A percentile compares a stretch with the other conserved stretches of the same genome.
Conservation (phyloP, 805 yeast species). For the Blastobotrys attinorum region DNA sequence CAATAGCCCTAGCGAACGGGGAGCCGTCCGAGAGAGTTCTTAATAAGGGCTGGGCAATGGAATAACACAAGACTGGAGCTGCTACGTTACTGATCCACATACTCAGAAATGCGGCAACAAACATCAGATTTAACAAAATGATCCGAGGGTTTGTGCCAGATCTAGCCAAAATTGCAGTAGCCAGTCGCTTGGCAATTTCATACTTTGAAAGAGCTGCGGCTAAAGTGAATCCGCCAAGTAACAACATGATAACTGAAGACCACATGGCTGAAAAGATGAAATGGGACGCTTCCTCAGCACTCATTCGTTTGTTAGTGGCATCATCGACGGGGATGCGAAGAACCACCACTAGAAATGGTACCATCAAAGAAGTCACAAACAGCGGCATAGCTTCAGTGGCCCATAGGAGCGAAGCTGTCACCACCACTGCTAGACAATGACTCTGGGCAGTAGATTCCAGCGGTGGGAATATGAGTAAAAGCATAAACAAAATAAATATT, state of each 20-base stretch:
- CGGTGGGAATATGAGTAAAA: constrained; percentile 36
- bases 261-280: constrained; percentile 85
- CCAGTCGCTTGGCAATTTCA: constrained; percentile 76
- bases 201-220: constrained; percentile 93
- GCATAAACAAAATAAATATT: constrained; percentile 43
- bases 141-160: constrained; percentile 83
- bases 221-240: constrained; percentile 87
- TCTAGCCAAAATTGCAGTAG: constrained; percentile 69
- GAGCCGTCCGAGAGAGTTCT: constrained; percentile 76
- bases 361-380: constrained; percentile 76
- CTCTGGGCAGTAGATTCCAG: constrained; percentile 53
- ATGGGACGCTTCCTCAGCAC: constrained; percentile 63
- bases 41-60: constrained; percentile 83
- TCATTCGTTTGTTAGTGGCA: constrained; percentile 45
- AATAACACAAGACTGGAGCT: constrained; percentile 87
- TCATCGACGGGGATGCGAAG: constrained; percentile 61
- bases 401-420: constrained; percentile 82
- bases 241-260: constrained; percentile 85
- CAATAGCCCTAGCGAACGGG: constrained; percentile 71
- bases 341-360: constrained; percentile 74
- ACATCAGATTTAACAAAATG: constrained; percentile 74
- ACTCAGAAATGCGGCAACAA: constrained; percentile 74
- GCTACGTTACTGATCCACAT: constrained; percentile 98
- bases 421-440: constrained; percentile 76
- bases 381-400: constrained; percentile 93